Base-by-base conservation (phyloP, 768 basidiomycete genomes). In the Scleroderma bovista region DNA sequence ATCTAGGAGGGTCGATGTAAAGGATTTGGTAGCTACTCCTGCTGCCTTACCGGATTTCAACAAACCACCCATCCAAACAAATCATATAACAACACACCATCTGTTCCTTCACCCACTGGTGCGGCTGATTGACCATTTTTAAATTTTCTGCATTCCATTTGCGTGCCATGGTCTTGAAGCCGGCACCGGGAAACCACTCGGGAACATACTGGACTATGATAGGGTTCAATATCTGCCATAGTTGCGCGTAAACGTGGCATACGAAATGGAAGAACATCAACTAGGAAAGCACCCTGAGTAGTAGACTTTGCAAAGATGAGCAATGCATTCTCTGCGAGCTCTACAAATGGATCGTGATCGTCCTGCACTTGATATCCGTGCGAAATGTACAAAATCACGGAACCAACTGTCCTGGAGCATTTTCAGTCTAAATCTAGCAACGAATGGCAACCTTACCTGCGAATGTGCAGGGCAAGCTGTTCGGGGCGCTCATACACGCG, bases 361-460 rank as follows among this genome's bases (percentile, higher is more conserved):
- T 57, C 53, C 45, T 60, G 33, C 15, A 70, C 65, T 11, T 64
- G 55, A 17, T 72, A 60, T 3, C 73, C 75, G 44, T 74, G 66
- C 1, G 69, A 68, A 15, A 68, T 57, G 17, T 55, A 61, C 49
- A 66, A 53, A 51, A 74, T 70, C 13, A 64, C 55, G 3, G 70
- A 61, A 0, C 68, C 68, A 0, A 67, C 60, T 47, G 63, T 54
- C 36, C 75, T 75, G 42, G 43, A 16, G 10, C 7, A 3, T 12
- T 13, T 17, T 32, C 17, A 13, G 8, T 36, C 29, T 3, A 1
- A 10, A 40, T 12, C n/a, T n/a, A n/a, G n/a, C n/a, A n/a, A n/a
- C n/a, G n/a, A n/a, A n/a, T n/a, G n/a, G n/a, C n/a, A n/a, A n/a
- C n/a, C n/a, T 44, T 31, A 59, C 54, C 39, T 52, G 23, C 42